Percentiles rank a stretch among this genome's conserved stretches.
Evolutionary conservation across 2,329 filamentous ascomycete species (phyloP).

Genomic region (Aspergillus melleus): DNA sequence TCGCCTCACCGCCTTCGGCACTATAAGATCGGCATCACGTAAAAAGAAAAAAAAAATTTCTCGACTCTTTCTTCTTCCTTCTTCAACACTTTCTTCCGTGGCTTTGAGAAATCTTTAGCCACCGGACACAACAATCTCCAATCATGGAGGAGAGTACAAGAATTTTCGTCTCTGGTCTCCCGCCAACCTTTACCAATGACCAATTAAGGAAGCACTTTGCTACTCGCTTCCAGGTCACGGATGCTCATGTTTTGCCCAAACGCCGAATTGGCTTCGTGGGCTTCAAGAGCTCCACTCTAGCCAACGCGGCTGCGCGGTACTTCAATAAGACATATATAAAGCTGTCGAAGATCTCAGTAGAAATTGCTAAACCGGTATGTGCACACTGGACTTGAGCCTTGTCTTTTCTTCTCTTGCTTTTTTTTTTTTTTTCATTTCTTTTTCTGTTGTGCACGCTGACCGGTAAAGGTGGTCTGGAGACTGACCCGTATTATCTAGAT

Average conservation of each 20-base stretch:
- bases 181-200: constrained; percentile 78
- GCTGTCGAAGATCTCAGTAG: constrained; percentile 90
- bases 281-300: constrained; percentile 80
- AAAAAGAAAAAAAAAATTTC: constrained; percentile 33
- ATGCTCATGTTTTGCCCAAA: constrained; percentile 86
- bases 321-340: constrained; percentile 95
- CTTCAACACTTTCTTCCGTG: constrained; percentile 16
- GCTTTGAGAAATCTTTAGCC: constrained; percentile 14
- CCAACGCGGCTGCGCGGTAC: constrained; percentile 81
- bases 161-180: constrained; percentile 71
- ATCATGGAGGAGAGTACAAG: constrained; percentile 74
- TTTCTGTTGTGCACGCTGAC: constrained; percentile 37
- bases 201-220: constrained; percentile 90
- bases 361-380: constrained; percentile 78
- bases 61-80: constrained; percentile 15
- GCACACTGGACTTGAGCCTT: constrained; percentile 4
- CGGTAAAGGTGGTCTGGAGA: constrained; percentile 40
- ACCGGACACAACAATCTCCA: constrained; percentile 22
- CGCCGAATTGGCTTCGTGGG: constrained; percentile 94
- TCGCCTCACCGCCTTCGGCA: constrained; percentile 34
- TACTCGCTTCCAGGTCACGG: constrained; percentile 74
- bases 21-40: constrained; percentile 20
- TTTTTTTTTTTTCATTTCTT: background rate
- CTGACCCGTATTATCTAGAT: constrained; percentile 43
- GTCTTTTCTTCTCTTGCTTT: constrained; percentile 10